Evolutionary conservation across 2,329 filamentous ascomycete species (phyloP), one percentile per base, ranked within the genome.

Genomic region (Exophiala sp.): DNA sequence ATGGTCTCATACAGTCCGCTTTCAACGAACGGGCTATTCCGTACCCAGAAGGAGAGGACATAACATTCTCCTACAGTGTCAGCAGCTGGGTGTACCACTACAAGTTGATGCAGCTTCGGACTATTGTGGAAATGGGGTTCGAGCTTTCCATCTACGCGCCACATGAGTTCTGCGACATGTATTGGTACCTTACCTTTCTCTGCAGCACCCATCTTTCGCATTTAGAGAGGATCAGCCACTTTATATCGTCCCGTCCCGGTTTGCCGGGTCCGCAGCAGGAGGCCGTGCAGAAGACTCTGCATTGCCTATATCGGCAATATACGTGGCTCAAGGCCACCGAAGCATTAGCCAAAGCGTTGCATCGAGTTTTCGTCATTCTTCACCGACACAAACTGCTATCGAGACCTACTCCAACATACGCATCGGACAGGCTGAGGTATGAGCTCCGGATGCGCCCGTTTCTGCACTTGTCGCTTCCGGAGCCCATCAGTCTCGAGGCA

Each of bases 51-150:
- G 56, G 76, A 75, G 46, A 73, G 72, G 2, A 85, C 41, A 74
- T 79, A 38, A 78, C 82, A 1, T 86, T 82, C 66, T 79, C 85
- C 0, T 86, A 88, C 48, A 85, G 90, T 0, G 77, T 97, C 0
- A 90, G 88, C 1, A 91, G 88, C 3, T 99, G 94, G 94, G 83
- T 86, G 0, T 95, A 92, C 64, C 81, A 91, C 55, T 89, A 95
- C 71, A 97, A 96, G 70, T 78, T 96, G n/a, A 83, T 82, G 29
- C 83, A 92, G 65, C 89, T 96, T 79, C 87, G 92, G 67, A 87
- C 85, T 77, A 86, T 95, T 42, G 79, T 96, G 12, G 88, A 96
- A 66, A 83, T 96, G 32, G 94, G 95, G 10, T 97, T 99, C 69
- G 94, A 99, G 71, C 84, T 96, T 10, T 86, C 92, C 40, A 82